Percentiles rank a stretch among this genome's conserved stretches.
phyloP scores from a whole-genome alignment of 768 basidiomycete species.

The Psilocybe cubensis region DNA sequence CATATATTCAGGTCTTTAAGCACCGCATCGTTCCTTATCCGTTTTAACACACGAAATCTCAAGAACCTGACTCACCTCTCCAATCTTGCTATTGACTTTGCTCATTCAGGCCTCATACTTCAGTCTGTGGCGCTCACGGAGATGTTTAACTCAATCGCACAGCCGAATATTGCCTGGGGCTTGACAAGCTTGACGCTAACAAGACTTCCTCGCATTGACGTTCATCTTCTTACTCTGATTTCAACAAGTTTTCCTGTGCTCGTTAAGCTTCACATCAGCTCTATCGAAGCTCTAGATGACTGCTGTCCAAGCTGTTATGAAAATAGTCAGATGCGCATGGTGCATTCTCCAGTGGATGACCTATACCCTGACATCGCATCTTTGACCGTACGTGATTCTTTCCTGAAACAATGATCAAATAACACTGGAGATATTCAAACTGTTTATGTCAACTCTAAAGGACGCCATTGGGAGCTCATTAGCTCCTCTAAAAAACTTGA shows the following conservation, averaged over 20 bases:
- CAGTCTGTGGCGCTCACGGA: constrained; percentile 40
- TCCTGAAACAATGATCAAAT: background rate
- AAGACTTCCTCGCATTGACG: constrained; percentile 60
- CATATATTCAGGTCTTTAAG: constrained; percentile 34
- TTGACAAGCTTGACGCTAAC: constrained; percentile 55
- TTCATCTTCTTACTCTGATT: constrained; percentile 48
- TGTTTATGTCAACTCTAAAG: constrained; percentile 9
- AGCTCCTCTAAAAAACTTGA: constrained; percentile 41
- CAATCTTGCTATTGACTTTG: constrained; percentile 45
- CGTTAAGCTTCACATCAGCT: constrained; percentile 54
- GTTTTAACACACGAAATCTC: constrained; percentile 27
- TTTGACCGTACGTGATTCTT: constrained; percentile 53
- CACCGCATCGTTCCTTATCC: constrained; percentile 33
- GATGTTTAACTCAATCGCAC: constrained; percentile 33
- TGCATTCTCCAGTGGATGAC: constrained; percentile 69
- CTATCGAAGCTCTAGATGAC: constrained; percentile 58
- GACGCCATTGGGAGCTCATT: constrained; percentile 18
- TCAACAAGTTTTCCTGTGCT: constrained; percentile 50
- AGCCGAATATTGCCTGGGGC: constrained; percentile 33
- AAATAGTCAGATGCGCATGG: constrained; percentile 54
- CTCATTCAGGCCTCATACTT: constrained; percentile 44
- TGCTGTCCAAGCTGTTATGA: constrained; percentile 72
- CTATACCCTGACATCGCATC: constrained; percentile 42
- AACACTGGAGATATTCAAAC: background rate
- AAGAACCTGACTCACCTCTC: constrained; percentile 36